These are phyloP conservation scores for Corchorus olitorius DNA, from an alignment of 345 rosid genomes.

Conservation along the genomic window DNA sequence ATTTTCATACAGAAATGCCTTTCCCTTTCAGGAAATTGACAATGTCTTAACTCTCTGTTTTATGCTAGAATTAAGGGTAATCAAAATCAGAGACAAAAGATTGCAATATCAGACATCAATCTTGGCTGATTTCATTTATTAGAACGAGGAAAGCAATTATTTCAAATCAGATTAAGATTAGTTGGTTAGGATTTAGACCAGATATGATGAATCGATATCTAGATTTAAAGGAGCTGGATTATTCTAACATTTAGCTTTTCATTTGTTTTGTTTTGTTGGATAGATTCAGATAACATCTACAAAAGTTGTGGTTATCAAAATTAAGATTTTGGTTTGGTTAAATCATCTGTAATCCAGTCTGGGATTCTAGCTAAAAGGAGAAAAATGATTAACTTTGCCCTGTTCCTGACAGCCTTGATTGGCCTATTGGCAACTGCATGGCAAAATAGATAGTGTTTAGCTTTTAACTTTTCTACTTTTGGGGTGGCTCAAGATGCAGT, in stretches of 20 bases:
- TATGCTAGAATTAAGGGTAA: too few species aligned
- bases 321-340: not conserved
- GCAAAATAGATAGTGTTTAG: too few species aligned
- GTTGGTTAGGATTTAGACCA: not conserved
- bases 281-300: not conserved
- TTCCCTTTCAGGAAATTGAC: too few species aligned
- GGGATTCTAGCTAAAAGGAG: not conserved
- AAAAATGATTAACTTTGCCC: not conserved
- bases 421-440: too few species aligned
- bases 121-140: not conserved
- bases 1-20: too few species aligned
- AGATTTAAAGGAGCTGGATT: not conserved
- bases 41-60: too few species aligned
- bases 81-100: not conserved
- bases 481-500: not conserved
- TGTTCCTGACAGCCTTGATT: too few species aligned
- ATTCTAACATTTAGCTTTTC: not conserved
- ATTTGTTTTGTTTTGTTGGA: not conserved
- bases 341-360: not conserved
- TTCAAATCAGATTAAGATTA: not conserved
- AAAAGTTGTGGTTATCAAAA: not conserved
- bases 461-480: too few species aligned
- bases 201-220: not conserved
- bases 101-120: not conserved
- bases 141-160: not conserved